These are phyloP conservation scores for Eucalyptus brandiana DNA, from an alignment of 345 rosid species.

Conservation along the genomic window DNA sequence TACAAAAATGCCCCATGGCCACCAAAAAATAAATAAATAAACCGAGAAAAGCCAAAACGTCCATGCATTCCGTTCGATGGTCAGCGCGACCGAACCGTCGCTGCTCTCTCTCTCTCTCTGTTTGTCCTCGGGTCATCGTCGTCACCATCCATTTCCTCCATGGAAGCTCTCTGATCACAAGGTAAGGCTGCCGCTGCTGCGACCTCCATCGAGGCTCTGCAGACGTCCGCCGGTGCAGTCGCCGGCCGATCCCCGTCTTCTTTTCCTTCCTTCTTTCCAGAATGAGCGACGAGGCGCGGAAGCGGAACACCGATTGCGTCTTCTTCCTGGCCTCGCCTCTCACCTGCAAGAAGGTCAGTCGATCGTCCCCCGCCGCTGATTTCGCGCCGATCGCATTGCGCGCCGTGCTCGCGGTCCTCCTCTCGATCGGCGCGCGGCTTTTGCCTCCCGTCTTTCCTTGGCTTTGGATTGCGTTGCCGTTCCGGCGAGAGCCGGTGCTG, in stretches of 20 bases:
- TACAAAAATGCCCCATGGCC: not conserved
- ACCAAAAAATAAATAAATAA: not conserved
- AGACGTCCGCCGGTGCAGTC: not conserved
- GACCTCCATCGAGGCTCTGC: not conserved
- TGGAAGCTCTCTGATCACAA: not conserved
- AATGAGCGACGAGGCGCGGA: constrained; percentile 39
- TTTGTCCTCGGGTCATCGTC: not conserved
- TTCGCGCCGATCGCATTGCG: not conserved
- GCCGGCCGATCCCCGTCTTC: not conserved
- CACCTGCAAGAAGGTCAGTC: constrained; percentile 61
- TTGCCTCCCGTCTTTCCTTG: not conserved
- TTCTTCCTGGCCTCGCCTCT: constrained; percentile 67
- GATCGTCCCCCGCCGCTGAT: not conserved
- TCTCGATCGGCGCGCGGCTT: not conserved
- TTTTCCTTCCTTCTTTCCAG: not conserved
- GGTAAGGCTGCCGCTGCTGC: not conserved
- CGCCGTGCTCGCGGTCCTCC: not conserved
- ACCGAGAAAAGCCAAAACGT: not conserved
- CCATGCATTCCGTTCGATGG: not conserved
- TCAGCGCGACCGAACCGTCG: not conserved
- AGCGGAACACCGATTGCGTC: constrained; percentile 53
- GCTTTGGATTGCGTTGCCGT: not conserved
- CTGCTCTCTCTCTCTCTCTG: not conserved
- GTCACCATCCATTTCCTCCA: not conserved
- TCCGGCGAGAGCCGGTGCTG: not conserved